Percentiles rank a stretch among this genome's conserved stretches.
phyloP scores from a whole-genome alignment of 768 basidiomycete genomes.

The Suillus clintonianus region DNA sequence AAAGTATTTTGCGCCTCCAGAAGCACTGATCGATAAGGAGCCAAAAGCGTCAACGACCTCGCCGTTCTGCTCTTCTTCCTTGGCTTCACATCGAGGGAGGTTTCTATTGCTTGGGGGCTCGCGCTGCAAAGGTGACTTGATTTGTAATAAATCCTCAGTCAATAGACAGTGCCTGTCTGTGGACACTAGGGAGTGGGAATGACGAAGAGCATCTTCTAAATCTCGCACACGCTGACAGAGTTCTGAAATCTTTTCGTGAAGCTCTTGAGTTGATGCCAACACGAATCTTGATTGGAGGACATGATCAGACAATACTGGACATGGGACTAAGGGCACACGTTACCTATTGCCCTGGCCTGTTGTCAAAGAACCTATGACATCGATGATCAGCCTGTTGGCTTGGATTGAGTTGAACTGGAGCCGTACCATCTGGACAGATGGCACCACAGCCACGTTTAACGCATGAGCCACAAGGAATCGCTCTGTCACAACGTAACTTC shows the following conservation, averaged over 20 bases:
- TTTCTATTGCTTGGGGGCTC: slow-evolving; percentile 53
- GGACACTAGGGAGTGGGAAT: slow-evolving; percentile 59
- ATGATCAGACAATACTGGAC: slow-evolving; percentile 1
- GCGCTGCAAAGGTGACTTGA: slow-evolving; percentile 77
- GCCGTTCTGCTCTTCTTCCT: slow-evolving; percentile 64
- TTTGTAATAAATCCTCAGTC: slow-evolving; percentile 67
- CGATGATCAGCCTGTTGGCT: slow-evolving; percentile 19
- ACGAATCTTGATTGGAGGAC: slow-evolving; percentile 56
- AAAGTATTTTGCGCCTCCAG: slow-evolving; percentile 75
- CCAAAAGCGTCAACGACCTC: slow-evolving; percentile 83
- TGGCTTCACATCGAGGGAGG: slow-evolving; percentile 36
- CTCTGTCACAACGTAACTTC: slow-evolving; percentile 62
- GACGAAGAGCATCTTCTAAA: slow-evolving; percentile 69
- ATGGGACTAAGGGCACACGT: slow-evolving; percentile 10
- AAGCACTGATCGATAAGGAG: slow-evolving; percentile 70
- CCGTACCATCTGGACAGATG: slow-evolving; percentile 78
- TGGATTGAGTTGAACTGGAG: slow-evolving; percentile 11
- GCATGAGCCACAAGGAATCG: slow-evolving; percentile 77
- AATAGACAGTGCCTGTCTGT: slow-evolving; percentile 66
- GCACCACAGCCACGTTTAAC: slow-evolving; percentile 79
- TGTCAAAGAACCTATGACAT: slow-evolving; percentile 64
- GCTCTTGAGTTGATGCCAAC: slow-evolving; percentile 75
- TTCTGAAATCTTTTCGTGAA: slow-evolving; percentile 81
- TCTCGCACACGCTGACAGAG: slow-evolving; percentile 74
- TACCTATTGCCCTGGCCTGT: slow-evolving; percentile 84